These are phyloP conservation scores for Candida koratica DNA, from an alignment of 805 yeast species.

Conservation along the genomic window DNA sequence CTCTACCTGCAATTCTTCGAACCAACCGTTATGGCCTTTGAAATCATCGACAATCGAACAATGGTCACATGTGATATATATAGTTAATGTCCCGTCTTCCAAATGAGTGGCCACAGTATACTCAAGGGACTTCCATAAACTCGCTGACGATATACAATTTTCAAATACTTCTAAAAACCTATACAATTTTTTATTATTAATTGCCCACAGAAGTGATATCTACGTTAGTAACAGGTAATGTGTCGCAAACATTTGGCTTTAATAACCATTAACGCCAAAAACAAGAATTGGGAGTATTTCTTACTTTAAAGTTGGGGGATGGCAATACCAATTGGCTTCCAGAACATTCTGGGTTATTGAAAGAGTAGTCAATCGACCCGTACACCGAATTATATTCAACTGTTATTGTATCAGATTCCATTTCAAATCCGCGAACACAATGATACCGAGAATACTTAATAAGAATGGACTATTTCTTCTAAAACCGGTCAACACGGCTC, in stretches of 20 bases:
- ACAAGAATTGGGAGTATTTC: too few relatives aligned
- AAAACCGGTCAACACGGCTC: constrained; percentile 1
- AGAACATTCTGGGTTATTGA: not conserved
- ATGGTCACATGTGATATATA: constrained; percentile 1
- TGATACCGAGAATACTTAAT: constrained; percentile 9
- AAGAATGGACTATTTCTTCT: constrained; percentile 10
- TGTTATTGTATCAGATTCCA: constrained; percentile 6
- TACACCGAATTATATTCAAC: constrained; percentile 1
- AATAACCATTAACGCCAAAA: too few relatives aligned
- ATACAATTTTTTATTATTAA: not conserved
- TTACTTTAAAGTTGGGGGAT: constrained; percentile 7
- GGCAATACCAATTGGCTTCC: not conserved
- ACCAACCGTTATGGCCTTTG: not conserved
- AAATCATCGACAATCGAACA: constrained; percentile 1
- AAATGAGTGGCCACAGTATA: not conserved
- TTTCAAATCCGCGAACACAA: too few relatives aligned
- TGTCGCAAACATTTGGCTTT: too few relatives aligned
- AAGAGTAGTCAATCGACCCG: not conserved
- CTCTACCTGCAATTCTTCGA: not conserved
- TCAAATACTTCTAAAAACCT: constrained; percentile 4
- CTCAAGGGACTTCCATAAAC: constrained; percentile 2
- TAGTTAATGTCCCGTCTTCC: not conserved
- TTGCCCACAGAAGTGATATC: too few relatives aligned
- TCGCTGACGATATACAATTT: not conserved
- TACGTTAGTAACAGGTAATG: not conserved